Base-by-base conservation (phyloP, 2,329 filamentous ascomycete species). In the Fonsecaea multimorphosa region DNA sequence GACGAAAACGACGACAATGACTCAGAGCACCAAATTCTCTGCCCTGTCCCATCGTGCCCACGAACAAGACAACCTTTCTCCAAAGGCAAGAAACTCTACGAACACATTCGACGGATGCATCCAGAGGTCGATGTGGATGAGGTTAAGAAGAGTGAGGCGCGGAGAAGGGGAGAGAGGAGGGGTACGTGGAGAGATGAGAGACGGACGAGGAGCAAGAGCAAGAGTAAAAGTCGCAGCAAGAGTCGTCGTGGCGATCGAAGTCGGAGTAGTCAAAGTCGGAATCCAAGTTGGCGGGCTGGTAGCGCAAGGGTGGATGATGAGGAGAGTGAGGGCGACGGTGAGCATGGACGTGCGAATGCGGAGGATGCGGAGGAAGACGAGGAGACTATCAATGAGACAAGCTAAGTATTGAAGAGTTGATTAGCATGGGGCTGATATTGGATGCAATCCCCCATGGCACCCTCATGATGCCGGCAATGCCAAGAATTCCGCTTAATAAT, bases 101-200 rank as follows among this genome's bases (percentile, higher is more conserved):
- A 66, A 11, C 72, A 73, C 53, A 67, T 73, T 27, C 49, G 70
- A 61, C 62, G 65, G 16, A 68, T 66, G 44, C 72, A 73, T 63
- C 70, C 71, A 3, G 65, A 73, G 9, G 61, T 72, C 3, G 71
- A 73, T 65, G 65, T 72, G 3, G 59, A 64, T 29, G 38, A 65
- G 36, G 38, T 72, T 16, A 72, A 72, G 61, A 61, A 31, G 54
- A 36, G 58, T 56, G 65, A 71, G 56, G 51, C 19, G 6, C 55
- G 27, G 27, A 63, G 64, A 16, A 52, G 69, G 16, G 65, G 67
- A 3, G 69, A 71, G 38, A 58, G 54, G 7, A 63, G 70, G 58
- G 70, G 68, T 12, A 60, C 52, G 29, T 63, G 62, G 59, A 60
- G 24, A 16, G 56, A 65, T 32, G 63, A 62, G 63, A 61, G 64